Conservation (phyloP, 2,329 filamentous ascomycete genomes). For the Arthrobotrys entomopaga region DNA sequence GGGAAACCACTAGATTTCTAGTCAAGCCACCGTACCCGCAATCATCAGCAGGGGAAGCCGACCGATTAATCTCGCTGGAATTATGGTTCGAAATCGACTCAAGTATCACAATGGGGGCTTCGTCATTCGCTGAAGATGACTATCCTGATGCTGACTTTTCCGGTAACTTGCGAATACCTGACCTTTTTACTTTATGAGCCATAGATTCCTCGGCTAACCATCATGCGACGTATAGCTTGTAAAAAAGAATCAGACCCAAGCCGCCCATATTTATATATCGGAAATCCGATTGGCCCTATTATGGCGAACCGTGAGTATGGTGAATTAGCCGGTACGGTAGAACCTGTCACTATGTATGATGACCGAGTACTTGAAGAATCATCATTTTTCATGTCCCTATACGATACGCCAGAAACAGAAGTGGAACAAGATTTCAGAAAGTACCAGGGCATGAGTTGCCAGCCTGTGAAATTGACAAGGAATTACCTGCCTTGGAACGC, state of each 20-base stretch:
- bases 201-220: background rate
- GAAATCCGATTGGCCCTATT: constrained; percentile 29
- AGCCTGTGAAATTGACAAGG: constrained; percentile 23
- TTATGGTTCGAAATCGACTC: constrained; percentile 40
- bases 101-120: background rate
- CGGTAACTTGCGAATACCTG: constrained; percentile 10
- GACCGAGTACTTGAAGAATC: constrained; percentile 38
- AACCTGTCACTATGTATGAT: constrained; percentile 14
- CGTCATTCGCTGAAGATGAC: constrained; percentile 15
- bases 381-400: constrained; percentile 19
- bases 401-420: constrained; percentile 25
- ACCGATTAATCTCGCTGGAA: constrained; percentile 25
- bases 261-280: constrained; percentile 30
- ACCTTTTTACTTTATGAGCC: background rate
- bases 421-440: constrained; percentile 24
- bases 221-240: constrained; percentile 11
- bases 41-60: background rate
- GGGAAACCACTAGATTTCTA: constrained; percentile 4
- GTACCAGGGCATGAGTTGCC: constrained; percentile 33
- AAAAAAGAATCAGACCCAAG: constrained; percentile 25
- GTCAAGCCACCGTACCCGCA: constrained; percentile 29
- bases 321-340: constrained; percentile 21
- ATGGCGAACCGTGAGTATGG: constrained; percentile 21
- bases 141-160: constrained; percentile 43
- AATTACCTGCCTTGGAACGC: constrained; percentile 44